These are phyloP conservation scores for Plasmodium gaboni DNA, from an alignment of 169 alveolate species.

Conservation along the genomic window DNA sequence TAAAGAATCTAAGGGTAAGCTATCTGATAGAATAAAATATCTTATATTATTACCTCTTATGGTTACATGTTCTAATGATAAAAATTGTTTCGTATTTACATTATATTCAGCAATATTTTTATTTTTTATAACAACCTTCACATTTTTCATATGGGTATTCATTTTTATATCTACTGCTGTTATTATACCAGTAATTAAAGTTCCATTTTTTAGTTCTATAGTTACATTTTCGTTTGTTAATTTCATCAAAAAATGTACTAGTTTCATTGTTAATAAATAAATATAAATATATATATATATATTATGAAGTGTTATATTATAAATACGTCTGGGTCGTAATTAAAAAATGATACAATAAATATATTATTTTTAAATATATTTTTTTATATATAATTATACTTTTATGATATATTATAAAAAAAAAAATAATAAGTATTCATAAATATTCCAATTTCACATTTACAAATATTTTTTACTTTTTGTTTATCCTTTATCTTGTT, in stretches of 20 bases:
- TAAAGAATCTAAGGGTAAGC: slow-evolving; percentile 95
- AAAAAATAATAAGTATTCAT: too few relatives aligned
- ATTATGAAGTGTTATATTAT: too few relatives aligned
- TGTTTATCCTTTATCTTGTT: too few relatives aligned
- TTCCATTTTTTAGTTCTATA: slow-evolving; percentile 98
- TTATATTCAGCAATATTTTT: slow-evolving; percentile 94
- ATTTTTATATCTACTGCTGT: slow-evolving; percentile 98
- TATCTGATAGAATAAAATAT: slow-evolving; percentile 96
- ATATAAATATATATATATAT: background rate
- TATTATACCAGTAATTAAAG: slow-evolving; percentile 96
- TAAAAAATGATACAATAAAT: too few relatives aligned
- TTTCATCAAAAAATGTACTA: slow-evolving; percentile 97
- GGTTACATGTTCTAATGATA: slow-evolving; percentile 84
- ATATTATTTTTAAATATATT: too few relatives aligned
- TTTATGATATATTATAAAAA: too few relatives aligned
- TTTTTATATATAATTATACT: too few relatives aligned
- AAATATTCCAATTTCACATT: too few relatives aligned
- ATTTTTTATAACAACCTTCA: slow-evolving; percentile 95
- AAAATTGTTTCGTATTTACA: slow-evolving; percentile 77
- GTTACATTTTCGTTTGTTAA: slow-evolving; percentile 97
- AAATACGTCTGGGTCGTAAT: too few relatives aligned
- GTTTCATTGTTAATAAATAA: slow-evolving; percentile 91
- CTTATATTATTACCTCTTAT: slow-evolving; percentile 95
- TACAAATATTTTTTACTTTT: too few relatives aligned
- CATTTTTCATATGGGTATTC: slow-evolving; percentile 99